phyloP scores from a whole-genome alignment of 1,139 yeast genomes.

The Pichia sp. region DNA sequence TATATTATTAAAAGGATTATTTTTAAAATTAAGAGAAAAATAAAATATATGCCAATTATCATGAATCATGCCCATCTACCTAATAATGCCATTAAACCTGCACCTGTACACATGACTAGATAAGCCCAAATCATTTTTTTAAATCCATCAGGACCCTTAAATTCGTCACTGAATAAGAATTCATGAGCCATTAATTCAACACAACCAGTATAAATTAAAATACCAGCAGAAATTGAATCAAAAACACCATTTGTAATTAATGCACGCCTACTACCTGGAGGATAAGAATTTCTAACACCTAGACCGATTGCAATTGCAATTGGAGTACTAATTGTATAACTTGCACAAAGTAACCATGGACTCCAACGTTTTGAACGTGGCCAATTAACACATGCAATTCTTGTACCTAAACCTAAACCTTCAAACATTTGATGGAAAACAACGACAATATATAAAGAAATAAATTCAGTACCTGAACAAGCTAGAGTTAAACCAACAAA shows the following conservation, averaged over 20 bases:
- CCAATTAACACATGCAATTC: slow-evolving; percentile 72
- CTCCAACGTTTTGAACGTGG: slow-evolving; percentile 34
- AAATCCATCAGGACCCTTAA: slow-evolving; percentile 45
- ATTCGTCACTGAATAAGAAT: slow-evolving; percentile 63
- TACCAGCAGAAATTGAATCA: slow-evolving; percentile 82
- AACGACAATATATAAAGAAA: slow-evolving; percentile 71
- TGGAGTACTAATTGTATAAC: slow-evolving; percentile 71
- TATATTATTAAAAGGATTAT: no score
- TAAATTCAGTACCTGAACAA: slow-evolving; percentile 62
- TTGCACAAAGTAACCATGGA: slow-evolving; percentile 24
- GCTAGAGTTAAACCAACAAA: slow-evolving; percentile 49
- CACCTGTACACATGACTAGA: slow-evolving; percentile 54
- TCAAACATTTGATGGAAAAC: slow-evolving; percentile 91
- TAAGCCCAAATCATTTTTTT: slow-evolving; percentile 36
- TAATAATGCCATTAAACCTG: slow-evolving; percentile 77
- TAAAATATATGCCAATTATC: background rate
- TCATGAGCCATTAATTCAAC: slow-evolving; percentile 89
- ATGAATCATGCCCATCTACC: slow-evolving; percentile 74
- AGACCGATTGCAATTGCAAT: slow-evolving; percentile 80
- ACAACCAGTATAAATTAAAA: slow-evolving; percentile 75
- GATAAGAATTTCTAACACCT: slow-evolving; percentile 66
- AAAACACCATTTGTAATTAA: slow-evolving; percentile 71
- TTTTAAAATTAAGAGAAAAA: no score
- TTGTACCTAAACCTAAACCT: slow-evolving; percentile 85
- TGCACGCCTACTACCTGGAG: slow-evolving; percentile 50